Conservation (phyloP, 2,329 filamentous ascomycete genomes). For the Apiospora aurea region DNA sequence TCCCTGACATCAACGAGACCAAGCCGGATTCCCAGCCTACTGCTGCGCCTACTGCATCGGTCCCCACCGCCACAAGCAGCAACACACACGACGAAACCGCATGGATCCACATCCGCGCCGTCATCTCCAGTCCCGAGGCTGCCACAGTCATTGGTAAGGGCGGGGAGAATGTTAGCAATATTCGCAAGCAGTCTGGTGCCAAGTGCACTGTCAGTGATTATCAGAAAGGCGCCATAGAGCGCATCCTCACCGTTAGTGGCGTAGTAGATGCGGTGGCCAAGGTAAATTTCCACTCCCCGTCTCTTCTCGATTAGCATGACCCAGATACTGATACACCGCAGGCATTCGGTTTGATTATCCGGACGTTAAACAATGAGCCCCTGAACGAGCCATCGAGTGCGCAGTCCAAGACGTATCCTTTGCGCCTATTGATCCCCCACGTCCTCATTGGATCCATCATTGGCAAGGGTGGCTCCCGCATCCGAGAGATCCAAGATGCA, state of each 20-base stretch:
- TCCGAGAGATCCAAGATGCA: conserved; percentile 97
- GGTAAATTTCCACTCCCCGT: conserved; percentile 59
- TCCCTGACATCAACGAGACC: conserved; percentile 67
- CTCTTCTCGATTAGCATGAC: conserved; percentile 24
- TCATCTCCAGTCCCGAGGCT: conserved; percentile 96
- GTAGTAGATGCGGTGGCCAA: conserved; percentile 97
- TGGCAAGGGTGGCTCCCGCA: conserved; percentile 93
- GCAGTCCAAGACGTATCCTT: conserved; percentile 95
- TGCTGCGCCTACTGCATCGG: conserved; percentile 47
- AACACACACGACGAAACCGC: conserved; percentile 84
- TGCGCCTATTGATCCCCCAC: conserved; percentile 93
- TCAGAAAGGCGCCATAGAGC: conserved; percentile 93
- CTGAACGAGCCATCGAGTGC: conserved; percentile 86
- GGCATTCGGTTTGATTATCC: conserved; percentile 98
- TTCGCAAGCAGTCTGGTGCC: conserved; percentile 90
- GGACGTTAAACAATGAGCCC: conserved; percentile 96
- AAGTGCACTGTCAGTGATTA: conserved; percentile 99
- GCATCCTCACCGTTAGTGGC: conserved; percentile 96
- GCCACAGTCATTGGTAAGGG: conserved; percentile 98
- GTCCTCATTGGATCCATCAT: conserved; percentile 99
- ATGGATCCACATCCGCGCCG: conserved; percentile 96
- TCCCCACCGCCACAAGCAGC: conserved; percentile 51
- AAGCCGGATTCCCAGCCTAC: conserved; percentile 54
- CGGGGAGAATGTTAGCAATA: conserved; percentile 97
- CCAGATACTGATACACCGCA: conserved; percentile 47